Base-by-base conservation (phyloP, 805 yeast species). In the Yamadazyma laniorum region DNA sequence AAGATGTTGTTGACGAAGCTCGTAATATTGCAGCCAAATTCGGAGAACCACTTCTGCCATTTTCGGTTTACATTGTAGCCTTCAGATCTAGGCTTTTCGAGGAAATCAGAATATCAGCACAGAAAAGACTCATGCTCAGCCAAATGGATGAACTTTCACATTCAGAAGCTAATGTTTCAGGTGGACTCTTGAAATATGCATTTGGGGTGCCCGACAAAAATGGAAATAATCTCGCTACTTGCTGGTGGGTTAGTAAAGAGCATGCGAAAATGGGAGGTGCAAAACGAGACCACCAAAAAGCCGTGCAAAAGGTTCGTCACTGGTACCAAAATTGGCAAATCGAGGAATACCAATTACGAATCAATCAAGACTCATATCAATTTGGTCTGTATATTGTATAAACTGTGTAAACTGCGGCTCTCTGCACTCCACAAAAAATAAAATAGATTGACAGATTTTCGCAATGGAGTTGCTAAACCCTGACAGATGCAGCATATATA, bases 131-230 rank as follows among this genome's bases (percentile, higher is more conserved):
- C 27, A 35, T 45, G 27, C 45, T 65, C 14, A 59, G 59, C 0
- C 44, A 48, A 12, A 45, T 63, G 4, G 71, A 65, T 43, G 50
- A 56, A 37, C 51, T 38, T 2, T 56, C 67, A 3, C 70, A 65
- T 37, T 37, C 34, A 13, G 70, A 64, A 38, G 70, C 70, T 13
- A 65, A 55, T 44, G 34, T 21, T 9, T 52, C 63, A 5, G 70
- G 70, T 1, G 70, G 70, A 0, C 50, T 65, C 6, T 45, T 65
- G 36, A 65, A 65, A 41, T 65, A 65, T 47, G 65, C 69, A 67
- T 65, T 52, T 42, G 71, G 71, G 0, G 46, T 53, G 5, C 70
- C 71, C 1, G 58, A 65, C 39, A 46, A 31, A 11, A 36, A 42
- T 6, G 70, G 63, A 1, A 51, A 55, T 37, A 65, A 65, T 40